A percentile compares a stretch with the other conserved stretches of the same genome.
Evolutionary conservation across 169 alveolate genomes (phyloP).

Genomic region (Babesia bigemina): DNA sequence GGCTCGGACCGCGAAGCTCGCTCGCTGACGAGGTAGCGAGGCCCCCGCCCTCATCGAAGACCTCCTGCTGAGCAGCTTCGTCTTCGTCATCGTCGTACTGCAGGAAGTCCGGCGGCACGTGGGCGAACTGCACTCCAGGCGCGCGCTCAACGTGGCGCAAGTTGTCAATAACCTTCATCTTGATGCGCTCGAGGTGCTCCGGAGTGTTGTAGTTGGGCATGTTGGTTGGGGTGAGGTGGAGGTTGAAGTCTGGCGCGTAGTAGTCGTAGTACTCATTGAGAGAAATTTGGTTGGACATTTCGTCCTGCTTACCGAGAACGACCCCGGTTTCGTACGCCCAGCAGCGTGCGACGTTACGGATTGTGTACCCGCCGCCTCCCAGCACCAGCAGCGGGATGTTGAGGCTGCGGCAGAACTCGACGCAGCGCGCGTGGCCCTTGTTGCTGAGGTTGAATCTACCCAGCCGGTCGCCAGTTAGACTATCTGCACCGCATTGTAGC

Average conservation of each 20-base stretch:
- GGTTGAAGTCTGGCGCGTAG: slow-evolving; percentile 95
- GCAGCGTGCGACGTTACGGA: slow-evolving; percentile 97
- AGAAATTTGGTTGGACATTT: slow-evolving; percentile 90
- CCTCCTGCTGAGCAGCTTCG: slow-evolving; percentile 69
- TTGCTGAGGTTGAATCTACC: slow-evolving; percentile 96
- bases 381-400: slow-evolving; percentile 91
- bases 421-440: slow-evolving; percentile 98
- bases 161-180: slow-evolving; percentile 89
- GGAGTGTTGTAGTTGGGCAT: slow-evolving; percentile 93
- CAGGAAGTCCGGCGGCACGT: slow-evolving; percentile 88
- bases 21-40: slow-evolving; percentile 50
- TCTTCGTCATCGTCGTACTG: slow-evolving; percentile 79
- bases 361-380: slow-evolving; percentile 99
- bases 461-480: slow-evolving; percentile 94
- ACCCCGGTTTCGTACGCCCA: slow-evolving; percentile 99
- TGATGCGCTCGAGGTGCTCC: slow-evolving; percentile 91
- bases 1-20: slow-evolving; percentile 33
- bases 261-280: slow-evolving; percentile 94
- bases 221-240: slow-evolving; percentile 90
- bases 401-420: slow-evolving; percentile 88
- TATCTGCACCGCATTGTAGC: slow-evolving; percentile 99
- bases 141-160: slow-evolving; percentile 93
- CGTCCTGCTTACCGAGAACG: slow-evolving; percentile 87
- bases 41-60: slow-evolving; percentile 79
- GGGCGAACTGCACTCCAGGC: slow-evolving; percentile 91